Evolutionary conservation across 345 rosid species (phyloP), one percentile per base, ranked within the genome.

Genomic region (Eutrema heterophyllum): DNA sequence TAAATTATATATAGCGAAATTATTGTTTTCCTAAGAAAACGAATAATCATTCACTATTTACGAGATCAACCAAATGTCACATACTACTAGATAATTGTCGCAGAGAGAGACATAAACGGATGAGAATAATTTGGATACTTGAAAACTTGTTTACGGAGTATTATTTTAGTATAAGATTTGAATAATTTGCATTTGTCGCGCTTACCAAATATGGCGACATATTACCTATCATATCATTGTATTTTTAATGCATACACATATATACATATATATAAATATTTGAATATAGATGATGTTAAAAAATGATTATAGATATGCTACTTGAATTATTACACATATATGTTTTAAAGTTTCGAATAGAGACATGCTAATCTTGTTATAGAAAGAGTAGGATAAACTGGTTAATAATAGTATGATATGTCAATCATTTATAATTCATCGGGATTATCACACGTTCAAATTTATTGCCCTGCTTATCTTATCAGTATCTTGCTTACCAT

Each of bases 221-320:
- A 56, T 38, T 18, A 73, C 78, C 72, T n/a, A 55, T 56, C 48
- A 46, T n/a, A 55, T 56, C 48, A 46, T 13, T 11, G 57, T 41
- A 73, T 56, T 55, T 52, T 16, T 36, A 11, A 46, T 64, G 9
- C 56, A 7, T 49, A 29, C 6, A 29, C 41, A 24, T 48, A 48
- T 18, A 21, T 29, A 29, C 2, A 46, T 13, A 53, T 53, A 13
- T 29, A 5, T 30, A 29, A 29, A 13, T 7, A 18, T 3, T 32
- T 56, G 24, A 21, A 21, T 21, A 21, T 21, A 21, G 24, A 21
- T 21, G 24, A 21, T 21, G 24, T 21, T 1, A 21, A 21, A 21
- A 21, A 21, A 21, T 33, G 27, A 5, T 46, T 5, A 10, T 13
- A 70, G 10, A 32, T 10, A 27, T 70, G 35, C 65, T 63, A 39